phyloP scores from a whole-genome alignment of 176 grass and related monocot genomes.

The Eragrostis curvula region DNA sequence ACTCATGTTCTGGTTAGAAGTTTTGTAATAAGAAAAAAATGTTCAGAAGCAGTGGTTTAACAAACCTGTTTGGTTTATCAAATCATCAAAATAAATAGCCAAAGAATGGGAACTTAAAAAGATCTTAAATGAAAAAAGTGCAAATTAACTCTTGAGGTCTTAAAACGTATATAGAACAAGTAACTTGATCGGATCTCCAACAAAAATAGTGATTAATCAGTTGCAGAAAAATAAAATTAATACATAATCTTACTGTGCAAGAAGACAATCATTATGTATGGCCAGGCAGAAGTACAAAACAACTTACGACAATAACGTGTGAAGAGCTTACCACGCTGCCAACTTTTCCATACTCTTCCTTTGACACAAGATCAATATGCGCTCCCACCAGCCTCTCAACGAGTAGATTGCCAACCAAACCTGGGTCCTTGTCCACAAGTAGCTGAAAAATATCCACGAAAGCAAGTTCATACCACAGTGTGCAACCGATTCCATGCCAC shows the following conservation, averaged over 20 bases:
- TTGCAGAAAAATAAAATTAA: neutral
- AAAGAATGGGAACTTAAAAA: neutral
- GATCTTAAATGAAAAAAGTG: neutral
- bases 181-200: neutral
- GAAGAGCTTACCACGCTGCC: constrained; percentile 73
- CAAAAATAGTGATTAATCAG: neutral
- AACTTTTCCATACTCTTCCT: constrained; percentile 92
- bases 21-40: constrained; percentile 1
- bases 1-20: neutral
- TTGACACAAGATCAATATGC: constrained; percentile 91
- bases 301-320: neutral
- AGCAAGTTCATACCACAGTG: constrained; percentile 29
- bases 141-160: neutral
- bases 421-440: constrained; percentile 83
- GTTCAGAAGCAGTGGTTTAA: neutral
- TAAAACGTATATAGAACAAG: neutral
- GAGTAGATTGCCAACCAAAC: constrained; percentile 93
- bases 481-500: neutral
- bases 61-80: neutral
- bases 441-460: constrained; percentile 54
- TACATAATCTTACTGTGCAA: neutral
- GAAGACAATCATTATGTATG: constrained; percentile 17
- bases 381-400: constrained; percentile 87
- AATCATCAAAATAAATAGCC: neutral
- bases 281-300: constrained; percentile 2